A percentile compares a stretch with the other conserved stretches of the same genome.
These are phyloP conservation scores for Scedosporium dehoogii DNA, from an alignment of 2,329 filamentous ascomycete species.

Conservation along the genomic window DNA sequence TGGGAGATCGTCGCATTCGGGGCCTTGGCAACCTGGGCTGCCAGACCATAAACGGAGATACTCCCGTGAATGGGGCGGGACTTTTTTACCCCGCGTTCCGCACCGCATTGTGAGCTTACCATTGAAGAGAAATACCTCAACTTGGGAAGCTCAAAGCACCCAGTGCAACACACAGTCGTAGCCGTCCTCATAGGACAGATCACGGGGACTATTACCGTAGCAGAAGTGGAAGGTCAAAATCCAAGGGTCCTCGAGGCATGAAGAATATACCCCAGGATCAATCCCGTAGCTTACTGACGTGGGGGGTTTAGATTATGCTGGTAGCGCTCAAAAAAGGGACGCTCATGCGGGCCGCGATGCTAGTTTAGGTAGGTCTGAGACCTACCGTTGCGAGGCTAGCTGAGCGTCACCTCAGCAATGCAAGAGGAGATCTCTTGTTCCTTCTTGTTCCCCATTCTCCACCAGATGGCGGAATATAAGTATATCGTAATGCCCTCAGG, in stretches of 20 bases:
- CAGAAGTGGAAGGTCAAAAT: not conserved
- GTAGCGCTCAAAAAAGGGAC: not conserved
- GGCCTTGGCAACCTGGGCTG: not conserved
- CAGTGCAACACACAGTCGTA: not conserved
- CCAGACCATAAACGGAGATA: not conserved
- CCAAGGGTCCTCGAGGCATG: not conserved
- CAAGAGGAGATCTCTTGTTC: no score
- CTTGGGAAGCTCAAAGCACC: no score
- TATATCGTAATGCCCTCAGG: no score
- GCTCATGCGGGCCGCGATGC: not conserved
- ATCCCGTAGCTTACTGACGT: no score
- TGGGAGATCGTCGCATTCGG: not conserved
- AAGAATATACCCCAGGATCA: not conserved
- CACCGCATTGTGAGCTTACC: not conserved
- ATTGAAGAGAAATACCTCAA: not conserved
- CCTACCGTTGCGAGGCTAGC: not conserved
- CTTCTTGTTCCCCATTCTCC: not conserved
- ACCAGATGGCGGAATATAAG: not conserved
- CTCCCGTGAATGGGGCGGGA: not conserved
- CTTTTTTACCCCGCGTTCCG: not conserved
- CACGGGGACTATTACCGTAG: not conserved
- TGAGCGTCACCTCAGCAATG: not conserved
- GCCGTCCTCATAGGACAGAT: not conserved
- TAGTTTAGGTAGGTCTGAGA: not conserved
- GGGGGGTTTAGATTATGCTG: no score